Conservation (phyloP, 345 rosid genomes). For the Ceriops tagal region DNA sequence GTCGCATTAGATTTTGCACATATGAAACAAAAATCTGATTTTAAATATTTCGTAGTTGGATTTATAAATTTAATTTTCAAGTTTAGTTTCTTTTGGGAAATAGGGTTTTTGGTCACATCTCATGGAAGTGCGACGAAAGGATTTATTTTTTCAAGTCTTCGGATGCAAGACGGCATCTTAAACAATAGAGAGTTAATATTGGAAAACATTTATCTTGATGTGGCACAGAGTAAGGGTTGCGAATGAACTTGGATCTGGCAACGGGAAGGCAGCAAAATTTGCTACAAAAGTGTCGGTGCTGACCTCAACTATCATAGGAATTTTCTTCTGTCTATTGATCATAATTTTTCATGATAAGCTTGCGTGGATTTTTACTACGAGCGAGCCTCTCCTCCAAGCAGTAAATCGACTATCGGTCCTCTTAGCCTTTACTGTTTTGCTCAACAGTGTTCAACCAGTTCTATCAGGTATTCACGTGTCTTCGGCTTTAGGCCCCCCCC, state of each 20-base stretch:
- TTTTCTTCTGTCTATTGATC: constrained; percentile 52
- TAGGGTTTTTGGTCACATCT: too few species aligned
- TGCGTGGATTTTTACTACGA: constrained; percentile 58
- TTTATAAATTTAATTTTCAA: too few species aligned
- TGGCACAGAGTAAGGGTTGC: constrained; percentile 71
- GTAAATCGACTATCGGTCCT: constrained; percentile 58
- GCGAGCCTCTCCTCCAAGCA: constrained; percentile 49
- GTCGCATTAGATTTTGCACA: too few species aligned
- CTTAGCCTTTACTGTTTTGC: constrained; percentile 68
- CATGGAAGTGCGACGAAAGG: too few species aligned
- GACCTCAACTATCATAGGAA: constrained; percentile 55
- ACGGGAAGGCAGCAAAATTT: constrained; percentile 78
- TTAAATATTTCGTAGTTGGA: too few species aligned
- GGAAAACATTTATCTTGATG: too few species aligned
- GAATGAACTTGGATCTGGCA: constrained; percentile 88
- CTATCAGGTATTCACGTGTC: constrained; percentile 51
- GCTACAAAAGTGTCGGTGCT: constrained; percentile 57
- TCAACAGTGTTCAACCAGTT: constrained; percentile 85
- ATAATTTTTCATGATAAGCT: constrained; percentile 38
- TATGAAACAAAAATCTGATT: too few species aligned
- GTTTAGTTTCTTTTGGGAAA: too few species aligned
- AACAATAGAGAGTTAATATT: too few species aligned
- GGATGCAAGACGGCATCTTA: too few species aligned
- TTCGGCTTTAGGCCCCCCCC: background rate
- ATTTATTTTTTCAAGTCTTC: too few species aligned